Conservation (phyloP, 2,329 filamentous ascomycete genomes). For the Aspergillus sojae region DNA sequence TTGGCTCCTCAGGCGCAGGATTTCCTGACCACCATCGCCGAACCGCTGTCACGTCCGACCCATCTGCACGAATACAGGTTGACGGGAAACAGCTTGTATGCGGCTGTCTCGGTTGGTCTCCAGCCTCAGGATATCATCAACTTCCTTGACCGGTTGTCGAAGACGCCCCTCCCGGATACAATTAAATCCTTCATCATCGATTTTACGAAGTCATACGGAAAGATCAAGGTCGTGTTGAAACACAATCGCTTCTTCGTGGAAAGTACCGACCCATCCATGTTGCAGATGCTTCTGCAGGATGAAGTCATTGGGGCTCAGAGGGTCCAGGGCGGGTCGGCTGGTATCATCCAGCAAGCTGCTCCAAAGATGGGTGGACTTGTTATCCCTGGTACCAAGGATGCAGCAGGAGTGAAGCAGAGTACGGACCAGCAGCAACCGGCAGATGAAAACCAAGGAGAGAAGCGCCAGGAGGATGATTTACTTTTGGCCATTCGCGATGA, state of each 20-base stretch:
- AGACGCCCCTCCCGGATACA: conserved; percentile 80
- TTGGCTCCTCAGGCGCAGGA: conserved; percentile 85
- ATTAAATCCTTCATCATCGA: conserved; percentile 78
- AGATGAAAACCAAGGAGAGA: conserved; percentile 44
- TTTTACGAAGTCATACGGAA: conserved; percentile 89
- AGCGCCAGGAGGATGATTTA: conserved; percentile 63
- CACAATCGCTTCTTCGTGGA: conserved; percentile 95
- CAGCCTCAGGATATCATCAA: conserved; percentile 87
- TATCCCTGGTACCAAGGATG: conserved; percentile 92
- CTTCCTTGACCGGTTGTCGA: conserved; percentile 83
- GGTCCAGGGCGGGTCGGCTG: conserved; percentile 68
- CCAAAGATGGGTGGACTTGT: conserved; percentile 85
- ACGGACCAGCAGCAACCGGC: conserved; percentile 36
- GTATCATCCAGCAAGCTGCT: conserved; percentile 76
- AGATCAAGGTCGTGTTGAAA: conserved; percentile 92
- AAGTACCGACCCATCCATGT: conserved; percentile 81
- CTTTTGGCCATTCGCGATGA: conserved; percentile 70
- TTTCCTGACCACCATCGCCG: conserved; percentile 93
- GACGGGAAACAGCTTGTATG: conserved; percentile 90
- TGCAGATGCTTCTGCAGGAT: conserved; percentile 86
- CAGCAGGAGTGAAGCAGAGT: conserved; percentile 82
- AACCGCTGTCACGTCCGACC: conserved; percentile 85
- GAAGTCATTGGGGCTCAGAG: conserved; percentile 77
- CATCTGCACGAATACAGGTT: conserved; percentile 93
- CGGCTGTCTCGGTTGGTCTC: conserved; percentile 91